A percentile compares a stretch with the other conserved stretches of the same genome.
Conservation (phyloP, 257 asterid genomes). For the Schizonepeta tenuifolia region DNA sequence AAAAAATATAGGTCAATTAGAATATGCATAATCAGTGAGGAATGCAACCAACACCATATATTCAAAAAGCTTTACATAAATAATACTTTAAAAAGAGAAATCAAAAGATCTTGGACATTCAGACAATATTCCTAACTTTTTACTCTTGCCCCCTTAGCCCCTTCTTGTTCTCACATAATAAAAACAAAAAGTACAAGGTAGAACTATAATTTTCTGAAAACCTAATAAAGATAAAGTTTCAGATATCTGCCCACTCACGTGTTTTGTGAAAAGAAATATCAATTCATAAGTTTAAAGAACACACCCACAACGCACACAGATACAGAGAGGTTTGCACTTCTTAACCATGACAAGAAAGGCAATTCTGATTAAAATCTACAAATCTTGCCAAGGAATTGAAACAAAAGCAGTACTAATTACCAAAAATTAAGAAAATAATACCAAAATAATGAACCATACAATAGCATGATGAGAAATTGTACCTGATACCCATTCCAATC, state of each 20-base stretch:
- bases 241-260: neutral
- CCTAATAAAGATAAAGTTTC: too few species aligned
- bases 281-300: neutral
- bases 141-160: neutral
- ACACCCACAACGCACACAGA: neutral
- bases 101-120: neutral
- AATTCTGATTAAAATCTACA: slow-evolving; percentile 2
- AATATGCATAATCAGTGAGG: neutral
- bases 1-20: neutral
- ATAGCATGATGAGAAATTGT: slow-evolving; percentile 27
- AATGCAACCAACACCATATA: neutral
- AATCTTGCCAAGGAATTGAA: slow-evolving; percentile 1
- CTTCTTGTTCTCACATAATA: neutral
- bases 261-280: neutral
- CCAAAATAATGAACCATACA: slow-evolving; percentile 12
- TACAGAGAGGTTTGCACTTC: neutral
- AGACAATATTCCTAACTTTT: neutral
- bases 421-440: neutral
- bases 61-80: neutral
- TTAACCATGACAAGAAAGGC: neutral
- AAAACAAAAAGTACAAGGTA: neutral
- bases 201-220: too few species aligned
- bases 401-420: neutral
- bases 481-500: slow-evolving; percentile 89
- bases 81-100: neutral